These are phyloP conservation scores for Tetratostichococcus sp. DNA, from an alignment of 139 green algal species.

Conservation along the genomic window DNA sequence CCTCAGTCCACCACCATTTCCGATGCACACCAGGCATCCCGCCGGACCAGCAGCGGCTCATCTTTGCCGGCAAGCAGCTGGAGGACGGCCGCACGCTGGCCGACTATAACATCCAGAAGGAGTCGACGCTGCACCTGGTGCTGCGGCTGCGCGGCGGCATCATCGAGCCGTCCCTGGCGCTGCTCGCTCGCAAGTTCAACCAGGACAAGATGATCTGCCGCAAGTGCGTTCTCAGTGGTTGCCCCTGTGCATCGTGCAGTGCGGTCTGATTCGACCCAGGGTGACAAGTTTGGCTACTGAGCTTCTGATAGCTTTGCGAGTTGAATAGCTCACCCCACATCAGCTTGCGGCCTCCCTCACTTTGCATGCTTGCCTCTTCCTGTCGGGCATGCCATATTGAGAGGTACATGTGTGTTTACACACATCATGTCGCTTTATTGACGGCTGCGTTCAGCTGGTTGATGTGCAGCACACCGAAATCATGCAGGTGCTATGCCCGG, in stretches of 20 bases:
- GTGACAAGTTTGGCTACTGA: conserved; percentile 36
- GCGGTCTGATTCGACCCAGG: too few species aligned
- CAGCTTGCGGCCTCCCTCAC: conserved; percentile 19
- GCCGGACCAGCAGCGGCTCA: conserved; percentile 92
- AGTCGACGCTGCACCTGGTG: conserved; percentile 98
- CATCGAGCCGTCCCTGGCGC: conserved; percentile 98
- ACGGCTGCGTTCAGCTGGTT: too few species aligned
- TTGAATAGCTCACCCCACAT: conserved; percentile 46
- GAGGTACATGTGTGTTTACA: background rate
- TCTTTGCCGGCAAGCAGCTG: conserved; percentile 96
- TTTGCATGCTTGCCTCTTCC: conserved; percentile 25
- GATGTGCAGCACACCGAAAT: too few species aligned
- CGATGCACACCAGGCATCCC: conserved; percentile 62
- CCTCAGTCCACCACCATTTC: too few species aligned
- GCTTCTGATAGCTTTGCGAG: conserved; percentile 8
- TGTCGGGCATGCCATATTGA: background rate
- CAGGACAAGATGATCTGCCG: conserved; percentile 99
- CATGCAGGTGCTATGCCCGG: conserved; percentile 92
- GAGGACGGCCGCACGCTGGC: conserved; percentile 90
- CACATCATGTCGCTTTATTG: background rate
- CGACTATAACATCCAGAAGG: conserved; percentile 55
- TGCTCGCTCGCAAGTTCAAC: conserved; percentile 98
- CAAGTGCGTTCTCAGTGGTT: conserved; percentile 81
- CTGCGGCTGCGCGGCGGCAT: conserved; percentile 95
- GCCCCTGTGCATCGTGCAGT: background rate